Conservation (phyloP, 225 moss, liverwort and hornwort species). For the Sphagnum contortum region DNA sequence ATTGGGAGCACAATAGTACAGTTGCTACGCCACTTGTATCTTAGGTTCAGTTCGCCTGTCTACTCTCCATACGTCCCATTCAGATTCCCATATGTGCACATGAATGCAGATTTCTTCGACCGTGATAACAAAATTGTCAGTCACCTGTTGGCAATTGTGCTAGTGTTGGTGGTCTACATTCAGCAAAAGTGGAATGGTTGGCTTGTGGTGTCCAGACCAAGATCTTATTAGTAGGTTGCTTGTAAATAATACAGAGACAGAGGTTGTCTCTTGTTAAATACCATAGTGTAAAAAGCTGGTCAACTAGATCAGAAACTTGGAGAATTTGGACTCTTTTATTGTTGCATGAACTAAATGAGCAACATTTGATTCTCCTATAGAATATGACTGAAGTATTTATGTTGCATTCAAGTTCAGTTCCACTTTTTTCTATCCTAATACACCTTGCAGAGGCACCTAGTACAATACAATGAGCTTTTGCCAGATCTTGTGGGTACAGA, state of each 20-base stretch:
- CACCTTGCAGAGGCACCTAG: too few species aligned
- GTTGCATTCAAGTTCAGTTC: too few species aligned
- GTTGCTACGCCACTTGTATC: constrained; percentile 45
- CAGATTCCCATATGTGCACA: constrained; percentile 29
- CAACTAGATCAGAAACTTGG: too few species aligned
- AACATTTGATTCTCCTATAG: too few species aligned
- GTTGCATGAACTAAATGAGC: too few species aligned
- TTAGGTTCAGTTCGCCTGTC: constrained; percentile 18
- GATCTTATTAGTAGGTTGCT: constrained; percentile 18
- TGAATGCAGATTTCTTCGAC: constrained; percentile 40
- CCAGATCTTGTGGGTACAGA: too few species aligned
- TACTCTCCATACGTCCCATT: constrained; percentile 2
- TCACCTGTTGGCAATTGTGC: constrained; percentile 22
- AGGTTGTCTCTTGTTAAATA: constrained; percentile 13
- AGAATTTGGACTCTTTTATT: too few species aligned
- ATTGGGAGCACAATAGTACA: constrained; percentile 34
- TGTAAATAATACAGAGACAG: constrained; percentile 24
- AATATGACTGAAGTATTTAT: too few species aligned
- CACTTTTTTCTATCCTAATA: too few species aligned
- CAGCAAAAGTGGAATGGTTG: constrained; percentile 46
- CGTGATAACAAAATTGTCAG: constrained; percentile 31
- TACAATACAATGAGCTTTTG: too few species aligned
- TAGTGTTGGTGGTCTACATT: constrained; percentile 30
- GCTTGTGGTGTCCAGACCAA: constrained; percentile 13
- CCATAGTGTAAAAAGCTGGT: too few species aligned